Percentiles rank a stretch among this genome's conserved stretches.
Conservation (phyloP, 2,329 filamentous ascomycete species). For the Xylaria sp. region DNA sequence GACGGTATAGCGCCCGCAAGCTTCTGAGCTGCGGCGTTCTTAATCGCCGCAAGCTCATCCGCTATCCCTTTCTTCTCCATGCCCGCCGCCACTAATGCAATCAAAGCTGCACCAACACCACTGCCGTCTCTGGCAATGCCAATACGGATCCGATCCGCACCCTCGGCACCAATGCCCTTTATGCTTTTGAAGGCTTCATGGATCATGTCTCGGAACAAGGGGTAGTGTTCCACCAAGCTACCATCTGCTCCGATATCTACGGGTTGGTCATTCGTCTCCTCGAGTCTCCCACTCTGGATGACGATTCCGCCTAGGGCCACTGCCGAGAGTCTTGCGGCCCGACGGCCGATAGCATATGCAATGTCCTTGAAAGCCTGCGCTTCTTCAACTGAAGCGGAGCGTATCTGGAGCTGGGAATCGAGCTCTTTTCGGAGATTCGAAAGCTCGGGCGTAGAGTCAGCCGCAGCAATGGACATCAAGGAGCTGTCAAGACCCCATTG, state of each 20-base stretch:
- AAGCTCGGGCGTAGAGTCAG: constrained; percentile 75
- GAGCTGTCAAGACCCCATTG: constrained; percentile 92
- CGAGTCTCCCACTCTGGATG: constrained; percentile 76
- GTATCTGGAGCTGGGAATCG: constrained; percentile 76
- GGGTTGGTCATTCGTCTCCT: constrained; percentile 68
- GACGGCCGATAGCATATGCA: constrained; percentile 81
- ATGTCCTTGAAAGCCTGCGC: constrained; percentile 86
- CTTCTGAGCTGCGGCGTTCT: constrained; percentile 46
- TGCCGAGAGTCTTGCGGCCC: constrained; percentile 85
- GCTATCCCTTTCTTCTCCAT: constrained; percentile 56
- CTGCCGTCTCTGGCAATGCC: constrained; percentile 97
- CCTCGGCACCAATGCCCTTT: constrained; percentile 75
- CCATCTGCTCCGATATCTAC: constrained; percentile 94
- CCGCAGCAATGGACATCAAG: constrained; percentile 85
- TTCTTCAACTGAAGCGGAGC: constrained; percentile 79
- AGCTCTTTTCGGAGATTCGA: constrained; percentile 78
- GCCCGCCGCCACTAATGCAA: constrained; percentile 83
- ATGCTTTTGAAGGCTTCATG: constrained; percentile 80
- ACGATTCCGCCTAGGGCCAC: constrained; percentile 87
- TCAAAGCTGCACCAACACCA: constrained; percentile 92
- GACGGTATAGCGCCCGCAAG: constrained; percentile 34
- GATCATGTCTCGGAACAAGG: constrained; percentile 87
- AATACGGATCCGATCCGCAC: constrained; percentile 87
- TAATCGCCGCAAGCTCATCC: constrained; percentile 51
- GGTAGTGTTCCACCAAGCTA: constrained; percentile 93